Evolutionary conservation across 129 eudicot genomes (phyloP), one percentile per base, ranked within the genome.

Genomic region (Artemisia tridentata): DNA sequence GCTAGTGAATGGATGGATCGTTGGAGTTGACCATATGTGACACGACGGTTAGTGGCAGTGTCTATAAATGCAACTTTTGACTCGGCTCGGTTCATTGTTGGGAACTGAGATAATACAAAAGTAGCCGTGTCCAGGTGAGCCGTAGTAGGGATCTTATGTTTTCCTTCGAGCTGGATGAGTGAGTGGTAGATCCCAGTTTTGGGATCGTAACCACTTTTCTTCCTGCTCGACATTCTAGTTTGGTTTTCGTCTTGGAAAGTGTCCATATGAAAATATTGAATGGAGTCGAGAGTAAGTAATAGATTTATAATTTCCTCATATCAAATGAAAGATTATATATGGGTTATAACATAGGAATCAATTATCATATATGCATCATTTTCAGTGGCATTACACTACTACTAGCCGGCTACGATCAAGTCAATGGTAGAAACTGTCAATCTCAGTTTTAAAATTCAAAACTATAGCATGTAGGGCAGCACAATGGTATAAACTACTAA

Each of bases 171-270:
- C 67, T 64, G 83, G 65, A 62, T 52, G 19, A 84, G 77, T 1
- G 96, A 76, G 80, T 84, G 86, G 81, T 89, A 89, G 65, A 86
- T 75, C 52, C 90, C 81, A 1, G 86, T 86, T 65, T 69, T 69
- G 10, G 79, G 71, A 74, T 89, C 80, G 69, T 80, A 89, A 10
- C 90, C 90, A 41, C 67, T 62, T 52, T 56, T 75, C 18, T 38
- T 50, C 38, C 13, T 72, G 77, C 64, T 41, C 5, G 80, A 63
- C 0, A 12, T 0, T 34, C 15, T 53, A 55, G 67, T 65, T 67
- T 14, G 60, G 57, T 27, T 75, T 60, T 75, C 67, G 14, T 84
- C 88, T 73, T 62, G 72, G 9, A 15, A 69, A 11, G 80, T 50
- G 68, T 50, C 78, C 48, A 81, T 65, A 11, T 16, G 38, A 20